Evolutionary conservation across 805 yeast species (phyloP).

Genomic region (Candida manassasensis): DNA sequence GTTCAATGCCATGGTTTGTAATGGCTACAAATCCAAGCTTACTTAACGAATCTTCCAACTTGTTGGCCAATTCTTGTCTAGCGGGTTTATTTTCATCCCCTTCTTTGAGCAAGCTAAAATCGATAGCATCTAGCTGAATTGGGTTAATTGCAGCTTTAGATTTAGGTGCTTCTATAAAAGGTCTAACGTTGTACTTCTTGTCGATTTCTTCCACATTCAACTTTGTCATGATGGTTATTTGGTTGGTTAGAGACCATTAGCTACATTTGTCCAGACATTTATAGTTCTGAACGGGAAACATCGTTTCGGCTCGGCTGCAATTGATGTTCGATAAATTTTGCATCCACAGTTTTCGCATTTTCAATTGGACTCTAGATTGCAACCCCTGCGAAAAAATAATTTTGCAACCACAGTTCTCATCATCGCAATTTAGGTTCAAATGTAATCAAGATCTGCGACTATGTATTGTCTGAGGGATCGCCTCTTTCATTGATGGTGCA

Average conservation of each 20-base stretch:
- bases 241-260: neutral
- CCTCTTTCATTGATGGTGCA: too few species aligned
- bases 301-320: slow-evolving; percentile 1
- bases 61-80: slow-evolving; percentile 28
- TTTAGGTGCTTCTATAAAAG: slow-evolving; percentile 18
- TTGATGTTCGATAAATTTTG: neutral
- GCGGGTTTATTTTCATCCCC: slow-evolving; percentile 29
- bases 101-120: slow-evolving; percentile 29
- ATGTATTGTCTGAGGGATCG: too few species aligned
- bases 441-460: too few species aligned
- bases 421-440: too few species aligned
- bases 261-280: neutral
- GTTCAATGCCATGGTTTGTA: slow-evolving; percentile 35
- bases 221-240: slow-evolving; percentile 8
- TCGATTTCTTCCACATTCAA: slow-evolving; percentile 12
- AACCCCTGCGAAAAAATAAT: too few species aligned
- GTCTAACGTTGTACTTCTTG: slow-evolving; percentile 19
- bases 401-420: too few species aligned
- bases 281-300: neutral
- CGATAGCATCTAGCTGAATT: slow-evolving; percentile 30
- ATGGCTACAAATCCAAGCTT: slow-evolving; percentile 42
- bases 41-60: slow-evolving; percentile 34
- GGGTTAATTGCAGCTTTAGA: slow-evolving; percentile 13
- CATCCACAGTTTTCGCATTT: neutral
- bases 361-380: too few species aligned